Evolutionary conservation across 192 early-diverging fungal genomes (phyloP).

Genomic region (Coemansia sp.): DNA sequence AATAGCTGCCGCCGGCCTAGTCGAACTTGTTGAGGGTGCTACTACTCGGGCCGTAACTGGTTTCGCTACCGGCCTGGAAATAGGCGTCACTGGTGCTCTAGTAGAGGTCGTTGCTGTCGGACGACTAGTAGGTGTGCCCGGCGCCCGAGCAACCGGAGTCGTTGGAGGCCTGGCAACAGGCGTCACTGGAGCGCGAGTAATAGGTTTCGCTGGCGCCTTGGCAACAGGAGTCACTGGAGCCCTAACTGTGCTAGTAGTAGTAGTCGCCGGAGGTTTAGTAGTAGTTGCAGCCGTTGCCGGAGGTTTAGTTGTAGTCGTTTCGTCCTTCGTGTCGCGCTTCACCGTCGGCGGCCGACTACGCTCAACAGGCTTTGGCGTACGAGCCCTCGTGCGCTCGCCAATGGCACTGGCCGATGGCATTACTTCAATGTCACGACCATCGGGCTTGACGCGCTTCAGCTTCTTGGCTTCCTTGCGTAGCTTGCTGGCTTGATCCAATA

Average conservation of each 20-base stretch:
- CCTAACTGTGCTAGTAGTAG: not conserved
- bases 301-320: not conserved
- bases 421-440: conserved; percentile 43
- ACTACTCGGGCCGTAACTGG: too few relatives aligned
- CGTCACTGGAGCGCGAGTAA: too few relatives aligned
- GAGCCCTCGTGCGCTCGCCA: conserved; percentile 21
- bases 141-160: not conserved
- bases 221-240: too few relatives aligned
- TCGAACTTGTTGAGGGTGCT: too few relatives aligned
- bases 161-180: not conserved
- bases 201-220: too few relatives aligned
- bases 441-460: conserved; percentile 22
- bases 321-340: not conserved
- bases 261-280: not conserved
- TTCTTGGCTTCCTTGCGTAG: conserved; percentile 47
- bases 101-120: too few relatives aligned
- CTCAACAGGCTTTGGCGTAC: conserved; percentile 10
- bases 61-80: too few relatives aligned
- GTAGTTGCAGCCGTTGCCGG: not conserved
- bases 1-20: too few relatives aligned
- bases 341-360: not conserved
- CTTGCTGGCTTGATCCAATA: conserved; percentile 28
- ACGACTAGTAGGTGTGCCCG: not conserved
- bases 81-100: not conserved
- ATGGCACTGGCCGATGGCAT: conserved; percentile 6